phyloP scores from a whole-genome alignment of 257 asterid species.

The Solanum sparsipilum region DNA sequence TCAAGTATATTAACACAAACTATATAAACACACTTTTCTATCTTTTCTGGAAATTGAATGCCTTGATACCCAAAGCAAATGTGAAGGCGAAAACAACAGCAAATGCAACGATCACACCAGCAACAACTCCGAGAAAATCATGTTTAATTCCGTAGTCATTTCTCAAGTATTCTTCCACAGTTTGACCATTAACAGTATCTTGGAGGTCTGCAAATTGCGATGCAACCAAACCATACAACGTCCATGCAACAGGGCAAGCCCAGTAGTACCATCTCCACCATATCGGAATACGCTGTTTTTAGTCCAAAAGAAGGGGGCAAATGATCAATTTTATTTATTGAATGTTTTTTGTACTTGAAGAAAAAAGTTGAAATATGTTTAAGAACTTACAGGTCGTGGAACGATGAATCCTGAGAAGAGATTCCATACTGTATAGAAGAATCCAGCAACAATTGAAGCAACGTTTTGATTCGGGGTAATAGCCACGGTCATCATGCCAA shows the following conservation, averaged over 20 bases:
- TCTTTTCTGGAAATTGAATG: slow-evolving; percentile 53
- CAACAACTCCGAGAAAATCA: slow-evolving; percentile 45
- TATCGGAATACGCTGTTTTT: slow-evolving; percentile 27
- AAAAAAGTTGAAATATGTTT: not conserved
- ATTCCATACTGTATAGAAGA: slow-evolving; percentile 28
- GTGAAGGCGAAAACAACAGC: slow-evolving; percentile 27
- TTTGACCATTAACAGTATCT: not conserved
- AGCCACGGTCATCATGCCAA: slow-evolving; percentile 47
- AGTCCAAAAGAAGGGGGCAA: not conserved
- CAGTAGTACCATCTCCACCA: slow-evolving; percentile 64
- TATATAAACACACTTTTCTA: slow-evolving; percentile 1
- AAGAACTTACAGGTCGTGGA: slow-evolving; percentile 37
- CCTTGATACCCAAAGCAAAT: slow-evolving; percentile 35
- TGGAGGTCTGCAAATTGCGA: slow-evolving; percentile 35
- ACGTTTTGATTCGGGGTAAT: slow-evolving; percentile 39
- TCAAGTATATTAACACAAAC: not conserved
- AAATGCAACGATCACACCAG: slow-evolving; percentile 20
- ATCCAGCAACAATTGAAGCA: slow-evolving; percentile 16
- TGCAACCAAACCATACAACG: slow-evolving; percentile 32
- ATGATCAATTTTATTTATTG: not conserved
- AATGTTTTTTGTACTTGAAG: not conserved
- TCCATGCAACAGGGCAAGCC: slow-evolving; percentile 37
- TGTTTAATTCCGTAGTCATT: slow-evolving; percentile 37
- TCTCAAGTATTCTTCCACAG: slow-evolving; percentile 34
- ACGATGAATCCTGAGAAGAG: slow-evolving; percentile 41